A percentile compares a stretch with the other conserved stretches of the same genome.
Conservation (phyloP, 192 early-diverging fungal species). For the Helicostylum pulchrum region DNA sequence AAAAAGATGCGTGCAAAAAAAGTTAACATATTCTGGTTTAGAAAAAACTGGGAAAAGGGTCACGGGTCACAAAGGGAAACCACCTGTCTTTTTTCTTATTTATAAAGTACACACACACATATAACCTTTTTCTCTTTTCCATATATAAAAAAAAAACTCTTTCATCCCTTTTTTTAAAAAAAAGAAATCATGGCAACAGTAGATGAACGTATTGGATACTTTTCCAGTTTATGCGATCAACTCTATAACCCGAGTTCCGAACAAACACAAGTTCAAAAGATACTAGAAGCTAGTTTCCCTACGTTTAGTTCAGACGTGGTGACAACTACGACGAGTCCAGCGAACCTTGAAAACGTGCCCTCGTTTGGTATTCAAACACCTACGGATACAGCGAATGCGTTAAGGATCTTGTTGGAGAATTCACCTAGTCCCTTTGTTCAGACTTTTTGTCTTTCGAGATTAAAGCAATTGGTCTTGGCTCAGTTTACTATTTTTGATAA, state of each 20-base stretch:
- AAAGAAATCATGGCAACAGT: conserved; percentile 10
- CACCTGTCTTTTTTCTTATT: too few species aligned
- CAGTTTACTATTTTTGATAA: conserved; percentile 29
- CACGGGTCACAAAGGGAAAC: too few species aligned
- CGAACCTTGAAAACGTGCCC: background rate
- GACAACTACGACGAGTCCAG: background rate
- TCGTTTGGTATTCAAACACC: conserved; percentile 45
- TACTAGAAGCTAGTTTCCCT: conserved; percentile 75
- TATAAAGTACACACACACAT: too few species aligned
- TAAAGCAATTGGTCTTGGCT: conserved; percentile 55
- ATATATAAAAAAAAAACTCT: too few species aligned
- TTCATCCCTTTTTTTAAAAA: too few species aligned
- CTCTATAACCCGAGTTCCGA: conserved; percentile 59
- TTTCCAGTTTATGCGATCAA: conserved; percentile 47
- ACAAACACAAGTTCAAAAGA: conserved; percentile 64
- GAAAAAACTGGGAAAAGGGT: too few species aligned
- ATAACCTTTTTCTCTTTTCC: background rate
- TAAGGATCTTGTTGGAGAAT: conserved; percentile 54
- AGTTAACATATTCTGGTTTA: too few species aligned
- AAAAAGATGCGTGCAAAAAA: too few species aligned
- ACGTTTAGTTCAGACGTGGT: conserved; percentile 34
- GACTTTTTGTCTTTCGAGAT: conserved; percentile 55
- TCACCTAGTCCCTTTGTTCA: conserved; percentile 63
- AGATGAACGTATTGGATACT: conserved; percentile 29
- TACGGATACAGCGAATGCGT: conserved; percentile 51